Conservation (phyloP, 495 filamentous ascomycete species). For the Penicillium dipodomyicola region DNA sequence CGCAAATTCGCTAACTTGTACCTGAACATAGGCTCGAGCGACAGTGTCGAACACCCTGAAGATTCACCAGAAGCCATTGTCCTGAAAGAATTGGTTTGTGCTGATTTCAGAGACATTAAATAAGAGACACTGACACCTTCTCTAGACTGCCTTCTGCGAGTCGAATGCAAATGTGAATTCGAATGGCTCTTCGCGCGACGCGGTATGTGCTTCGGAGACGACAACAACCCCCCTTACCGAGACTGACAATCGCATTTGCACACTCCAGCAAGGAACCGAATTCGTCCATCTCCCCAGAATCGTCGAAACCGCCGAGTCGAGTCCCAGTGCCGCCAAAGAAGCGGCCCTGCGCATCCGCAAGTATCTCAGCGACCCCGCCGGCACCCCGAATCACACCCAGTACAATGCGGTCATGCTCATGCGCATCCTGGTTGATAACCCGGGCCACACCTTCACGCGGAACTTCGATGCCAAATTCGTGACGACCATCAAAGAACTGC, state of each 20-base stretch:
- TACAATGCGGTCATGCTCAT: slow-evolving; percentile 97
- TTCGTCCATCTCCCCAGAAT: slow-evolving; percentile 91
- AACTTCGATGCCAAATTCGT: slow-evolving; percentile 83
- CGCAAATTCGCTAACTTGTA: slow-evolving; percentile 5
- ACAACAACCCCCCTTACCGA: neutral
- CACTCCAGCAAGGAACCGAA: slow-evolving; percentile 65
- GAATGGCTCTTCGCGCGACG: slow-evolving; percentile 57
- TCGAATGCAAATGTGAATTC: slow-evolving; percentile 49
- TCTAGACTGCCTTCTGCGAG: slow-evolving; percentile 72
- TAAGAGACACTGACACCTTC: slow-evolving; percentile 13
- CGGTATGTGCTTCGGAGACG: slow-evolving; percentile 44
- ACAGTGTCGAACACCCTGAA: slow-evolving; percentile 24
- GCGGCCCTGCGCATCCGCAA: slow-evolving; percentile 76
- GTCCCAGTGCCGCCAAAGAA: slow-evolving; percentile 76
- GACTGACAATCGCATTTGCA: slow-evolving; percentile 5
- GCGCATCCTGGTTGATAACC: slow-evolving; percentile 89
- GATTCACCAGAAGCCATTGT: slow-evolving; percentile 51
- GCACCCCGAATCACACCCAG: slow-evolving; percentile 64
- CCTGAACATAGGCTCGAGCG: slow-evolving; percentile 22
- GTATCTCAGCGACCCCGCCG: slow-evolving; percentile 69
- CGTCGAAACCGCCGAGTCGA: slow-evolving; percentile 92
- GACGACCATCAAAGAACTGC: slow-evolving; percentile 68
- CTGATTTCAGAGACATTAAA: neutral
- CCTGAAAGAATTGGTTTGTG: slow-evolving; percentile 50
- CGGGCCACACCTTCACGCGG: slow-evolving; percentile 80